Base-by-base conservation (phyloP, 1,139 yeast genomes). In the Yamadazyma sp. region DNA sequence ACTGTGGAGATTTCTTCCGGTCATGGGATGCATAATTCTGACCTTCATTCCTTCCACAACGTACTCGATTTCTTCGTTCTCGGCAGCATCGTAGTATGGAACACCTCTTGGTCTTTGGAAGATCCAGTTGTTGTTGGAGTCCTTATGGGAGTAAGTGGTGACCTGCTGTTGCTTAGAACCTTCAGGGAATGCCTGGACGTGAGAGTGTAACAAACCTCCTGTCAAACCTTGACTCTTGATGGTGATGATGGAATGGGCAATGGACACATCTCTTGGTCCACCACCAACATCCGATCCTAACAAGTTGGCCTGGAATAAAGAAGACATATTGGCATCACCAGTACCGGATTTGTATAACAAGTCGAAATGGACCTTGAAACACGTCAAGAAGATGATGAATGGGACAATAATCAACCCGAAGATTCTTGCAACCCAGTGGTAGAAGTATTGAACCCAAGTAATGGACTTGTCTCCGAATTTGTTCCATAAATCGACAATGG, bases 151-250 rank as follows among this genome's bases (percentile, higher is more conserved):
- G 62, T 92, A 92, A 24, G 96, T 86, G 32, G 98, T 92, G 40
- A 92, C 86, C 67, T 92, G 98, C 66, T 92, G 97, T 67, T 92
- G 99, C 52, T 78, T 76, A 14, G 97, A 90, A 40, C 99, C 99
- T 54, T 82, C 95, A 31, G 98, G 98, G 70, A 72, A 92, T 10
- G 88, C 73, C 67, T 92, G 97, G 36, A 86, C 80, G 61, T 92
- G 99, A 10, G 98, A 92, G 66, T 92, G 99, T 55, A 92, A 76
- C 51, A 94, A 72, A 30, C 95, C 95, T 47, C 97, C 96, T 45
- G 92, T 83, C 49, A 89, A 75, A 33, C 96, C 97, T 67, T 88
- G 96, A 61, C 82, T 87, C 64, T 89, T 92, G 44, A 92, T 60
- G 4, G 97, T 87, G 40, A 87, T 76, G 24, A 73, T 61, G 1